Evolutionary conservation across 257 asterid species (phyloP), one percentile per base, ranked within the genome.

Genomic region (Lycium barbarum): DNA sequence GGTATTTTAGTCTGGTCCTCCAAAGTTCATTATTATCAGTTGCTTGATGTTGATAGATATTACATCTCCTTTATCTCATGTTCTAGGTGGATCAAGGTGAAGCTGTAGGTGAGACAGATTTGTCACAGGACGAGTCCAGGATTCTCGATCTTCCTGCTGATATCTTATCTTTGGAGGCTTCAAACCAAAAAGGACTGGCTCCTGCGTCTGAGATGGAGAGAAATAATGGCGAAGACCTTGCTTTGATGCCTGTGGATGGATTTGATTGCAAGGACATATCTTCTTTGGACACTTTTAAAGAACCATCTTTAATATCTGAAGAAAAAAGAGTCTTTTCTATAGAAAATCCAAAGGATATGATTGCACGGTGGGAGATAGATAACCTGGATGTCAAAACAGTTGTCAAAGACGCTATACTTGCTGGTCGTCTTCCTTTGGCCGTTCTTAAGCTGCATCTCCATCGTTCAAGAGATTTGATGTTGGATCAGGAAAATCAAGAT

Each of bases 371-470:
- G 99, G 98, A 92, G 86, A 79, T 94, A 83, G 92, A 91, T 89
- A 90, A 95, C 84, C 88, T 93, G 93, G 97, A 96, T 88, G 87
- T 92, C 35, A 93, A 89, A 89, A 91, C 94, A 86, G 92, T 96
- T 82, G 99, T 95, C 86, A 91, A 90, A 90, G 99, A 96, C 79
- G 99, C 99, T 68, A 89, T 96, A 87, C 92, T 91, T 84, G 91
- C 98, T 79, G 98, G 98, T 45, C 98, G 99, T 82, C 98, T 96
- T 88, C 99, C 99, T 84, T 90, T 93, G 87, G 99, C 99, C 66
- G 98, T 94, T 85, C 98, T 95, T 88, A 92, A 94, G 86, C 89
- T 96, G 90, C 99, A 95, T 92, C 95, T 96, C 88, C 95, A 90
- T 80, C 94, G 90, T 85, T 87, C 87, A 84, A 91, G 85, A 85